phyloP scores from a whole-genome alignment of 2,329 filamentous ascomycete species.

The Xylariaceae sp. region DNA sequence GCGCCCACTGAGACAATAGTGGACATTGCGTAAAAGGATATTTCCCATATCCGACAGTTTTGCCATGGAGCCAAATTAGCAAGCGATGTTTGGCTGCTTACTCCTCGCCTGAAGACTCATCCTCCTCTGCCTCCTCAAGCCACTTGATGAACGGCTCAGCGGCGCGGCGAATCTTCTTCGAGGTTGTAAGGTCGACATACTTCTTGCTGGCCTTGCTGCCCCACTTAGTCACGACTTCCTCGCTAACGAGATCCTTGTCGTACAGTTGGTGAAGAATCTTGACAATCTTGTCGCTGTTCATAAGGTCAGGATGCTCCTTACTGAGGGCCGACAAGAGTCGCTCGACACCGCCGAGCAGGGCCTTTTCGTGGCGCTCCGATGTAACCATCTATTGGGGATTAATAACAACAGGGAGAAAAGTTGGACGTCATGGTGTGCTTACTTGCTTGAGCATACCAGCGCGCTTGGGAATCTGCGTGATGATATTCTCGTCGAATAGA shows the following conservation, averaged over 20 bases:
- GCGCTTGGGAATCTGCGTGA: slow-evolving; percentile 81
- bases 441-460: slow-evolving; percentile 86
- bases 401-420: slow-evolving; percentile 22
- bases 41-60: too few species aligned
- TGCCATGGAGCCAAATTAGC: too few species aligned
- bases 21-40: too few species aligned
- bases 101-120: slow-evolving; percentile 64
- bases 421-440: slow-evolving; percentile 28
- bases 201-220: slow-evolving; percentile 96
- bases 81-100: not conserved
- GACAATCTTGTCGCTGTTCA: slow-evolving; percentile 64
- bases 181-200: slow-evolving; percentile 84
- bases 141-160: slow-evolving; percentile 92
- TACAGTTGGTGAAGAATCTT: slow-evolving; percentile 89
- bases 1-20: too few species aligned
- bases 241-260: slow-evolving; percentile 81
- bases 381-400: slow-evolving; percentile 63
- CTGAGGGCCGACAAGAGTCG: slow-evolving; percentile 73
- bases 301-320: slow-evolving; percentile 77
- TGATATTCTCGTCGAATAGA: slow-evolving; percentile 87
- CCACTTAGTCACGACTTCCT: slow-evolving; percentile 89
- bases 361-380: slow-evolving; percentile 92
- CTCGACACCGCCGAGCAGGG: slow-evolving; percentile 91
- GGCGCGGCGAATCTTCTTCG: slow-evolving; percentile 93
- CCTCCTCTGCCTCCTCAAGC: slow-evolving; percentile 83